phyloP scores from a whole-genome alignment of 306 rosid genomes.

The Cucumis cinereus region DNA sequence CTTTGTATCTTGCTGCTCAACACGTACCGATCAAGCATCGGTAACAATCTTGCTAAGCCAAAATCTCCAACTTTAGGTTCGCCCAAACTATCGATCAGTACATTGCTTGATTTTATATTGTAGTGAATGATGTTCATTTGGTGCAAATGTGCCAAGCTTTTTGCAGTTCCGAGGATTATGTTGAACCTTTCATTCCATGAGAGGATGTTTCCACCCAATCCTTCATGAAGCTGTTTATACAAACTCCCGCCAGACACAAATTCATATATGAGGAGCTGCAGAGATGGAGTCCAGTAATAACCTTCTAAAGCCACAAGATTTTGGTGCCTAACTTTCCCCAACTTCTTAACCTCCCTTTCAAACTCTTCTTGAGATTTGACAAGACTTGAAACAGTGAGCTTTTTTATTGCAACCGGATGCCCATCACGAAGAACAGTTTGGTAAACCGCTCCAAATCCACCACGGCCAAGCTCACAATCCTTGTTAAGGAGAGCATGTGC shows the following conservation, averaged over 20 bases:
- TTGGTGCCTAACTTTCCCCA: conserved; percentile 80
- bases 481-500: conserved; percentile 95
- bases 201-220: conserved; percentile 61
- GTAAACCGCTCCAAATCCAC: conserved; percentile 94
- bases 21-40: conserved; percentile 92
- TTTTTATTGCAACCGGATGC: conserved; percentile 89
- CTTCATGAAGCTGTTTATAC: conserved; percentile 91
- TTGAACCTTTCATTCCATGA: conserved; percentile 89
- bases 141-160: conserved; percentile 90
- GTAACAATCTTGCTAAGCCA: conserved; percentile 84
- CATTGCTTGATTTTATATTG: conserved; percentile 87
- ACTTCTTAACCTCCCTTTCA: conserved; percentile 84
- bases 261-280: conserved; percentile 88
- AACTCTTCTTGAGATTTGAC: conserved; percentile 95
- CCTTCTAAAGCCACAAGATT: conserved; percentile 91
- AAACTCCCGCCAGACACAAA: conserved; percentile 77
- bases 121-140: conserved; percentile 73
- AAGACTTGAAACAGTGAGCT: conserved; percentile 94
- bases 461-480: conserved; percentile 99
- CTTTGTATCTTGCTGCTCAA: conserved; percentile 98
- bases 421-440: conserved; percentile 82
- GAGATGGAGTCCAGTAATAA: conserved; percentile 96
- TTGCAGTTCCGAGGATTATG: conserved; percentile 80
- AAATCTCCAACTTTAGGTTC: conserved; percentile 91
- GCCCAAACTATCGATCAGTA: conserved; percentile 61